Conservation (phyloP, 352 stramenopile species). For the Phytophthora parvispora region DNA sequence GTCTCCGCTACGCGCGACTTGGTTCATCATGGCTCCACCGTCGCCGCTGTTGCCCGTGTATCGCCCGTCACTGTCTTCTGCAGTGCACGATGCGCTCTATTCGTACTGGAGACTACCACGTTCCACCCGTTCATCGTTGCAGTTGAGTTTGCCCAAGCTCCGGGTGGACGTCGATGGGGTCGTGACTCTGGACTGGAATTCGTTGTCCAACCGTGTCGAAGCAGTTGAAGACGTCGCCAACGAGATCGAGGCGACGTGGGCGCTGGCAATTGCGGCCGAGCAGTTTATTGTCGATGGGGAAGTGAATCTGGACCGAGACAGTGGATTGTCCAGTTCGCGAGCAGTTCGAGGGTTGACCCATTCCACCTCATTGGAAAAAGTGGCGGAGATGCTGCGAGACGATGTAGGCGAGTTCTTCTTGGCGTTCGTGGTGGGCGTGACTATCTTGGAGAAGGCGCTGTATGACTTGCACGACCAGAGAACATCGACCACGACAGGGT, state of each 20-base stretch:
- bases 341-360: conserved; percentile 36
- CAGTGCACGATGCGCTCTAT: conserved; percentile 56
- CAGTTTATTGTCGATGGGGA: conserved; percentile 12
- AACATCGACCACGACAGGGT: background rate
- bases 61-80: conserved; percentile 55
- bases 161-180: conserved; percentile 18
- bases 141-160: conserved; percentile 23
- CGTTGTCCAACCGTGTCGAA: conserved; percentile 18
- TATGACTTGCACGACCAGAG: conserved; percentile 61
- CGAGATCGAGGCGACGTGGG: conserved; percentile 46
- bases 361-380: conserved; percentile 21
- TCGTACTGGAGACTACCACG: conserved; percentile 58
- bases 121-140: conserved; percentile 13
- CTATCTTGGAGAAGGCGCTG: conserved; percentile 67
- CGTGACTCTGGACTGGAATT: conserved; percentile 34
- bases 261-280: conserved; percentile 52
- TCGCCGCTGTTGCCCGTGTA: conserved; percentile 10
- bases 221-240: conserved; percentile 1
- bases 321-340: background rate
- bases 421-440: conserved; percentile 64
- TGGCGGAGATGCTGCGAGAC: conserved; percentile 32
- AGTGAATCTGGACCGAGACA: background rate
- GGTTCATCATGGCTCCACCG: background rate
- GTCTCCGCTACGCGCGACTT: background rate
- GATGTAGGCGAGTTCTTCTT: conserved; percentile 63